These are phyloP conservation scores for Diaporthe nobilis DNA, from an alignment of 2,329 filamentous ascomycete species.

Conservation along the genomic window DNA sequence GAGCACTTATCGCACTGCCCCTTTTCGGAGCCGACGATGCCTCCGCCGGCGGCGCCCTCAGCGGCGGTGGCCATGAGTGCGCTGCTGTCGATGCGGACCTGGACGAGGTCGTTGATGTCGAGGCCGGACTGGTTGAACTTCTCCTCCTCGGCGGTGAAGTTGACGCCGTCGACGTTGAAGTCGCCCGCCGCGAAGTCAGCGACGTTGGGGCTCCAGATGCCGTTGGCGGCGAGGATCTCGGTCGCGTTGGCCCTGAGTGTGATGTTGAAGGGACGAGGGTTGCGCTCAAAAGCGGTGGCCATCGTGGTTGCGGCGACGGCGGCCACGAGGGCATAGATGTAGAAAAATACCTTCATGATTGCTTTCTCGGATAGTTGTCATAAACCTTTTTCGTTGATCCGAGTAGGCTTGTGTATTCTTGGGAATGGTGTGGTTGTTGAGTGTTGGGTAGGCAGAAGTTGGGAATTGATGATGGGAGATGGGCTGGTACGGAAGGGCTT, in stretches of 20 bases:
- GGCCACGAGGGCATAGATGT: neutral
- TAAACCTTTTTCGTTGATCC: neutral
- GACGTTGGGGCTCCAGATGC: conserved; percentile 21
- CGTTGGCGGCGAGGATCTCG: conserved; percentile 10
- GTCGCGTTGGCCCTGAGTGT: neutral
- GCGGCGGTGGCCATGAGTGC: neutral
- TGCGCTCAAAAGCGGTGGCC: too few relatives aligned
- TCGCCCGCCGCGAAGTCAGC: neutral
- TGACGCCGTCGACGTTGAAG: neutral
- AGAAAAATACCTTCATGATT: neutral
- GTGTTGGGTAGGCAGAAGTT: neutral
- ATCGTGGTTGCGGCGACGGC: neutral
- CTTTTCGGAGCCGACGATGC: neutral
- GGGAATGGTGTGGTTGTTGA: neutral
- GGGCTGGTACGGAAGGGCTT: neutral
- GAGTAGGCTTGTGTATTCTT: neutral
- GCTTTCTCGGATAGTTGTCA: neutral
- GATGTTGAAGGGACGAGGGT: neutral
- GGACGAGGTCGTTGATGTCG: conserved; percentile 14
- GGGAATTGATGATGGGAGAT: neutral
- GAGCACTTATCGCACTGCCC: neutral
- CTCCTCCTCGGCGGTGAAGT: conserved; percentile 13
- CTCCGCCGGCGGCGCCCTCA: too few relatives aligned
- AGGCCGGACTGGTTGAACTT: neutral
- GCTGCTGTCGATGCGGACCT: neutral